Evolutionary conservation across 179 eudicot species (phyloP).

Genomic region (Spinacia oleracea): DNA sequence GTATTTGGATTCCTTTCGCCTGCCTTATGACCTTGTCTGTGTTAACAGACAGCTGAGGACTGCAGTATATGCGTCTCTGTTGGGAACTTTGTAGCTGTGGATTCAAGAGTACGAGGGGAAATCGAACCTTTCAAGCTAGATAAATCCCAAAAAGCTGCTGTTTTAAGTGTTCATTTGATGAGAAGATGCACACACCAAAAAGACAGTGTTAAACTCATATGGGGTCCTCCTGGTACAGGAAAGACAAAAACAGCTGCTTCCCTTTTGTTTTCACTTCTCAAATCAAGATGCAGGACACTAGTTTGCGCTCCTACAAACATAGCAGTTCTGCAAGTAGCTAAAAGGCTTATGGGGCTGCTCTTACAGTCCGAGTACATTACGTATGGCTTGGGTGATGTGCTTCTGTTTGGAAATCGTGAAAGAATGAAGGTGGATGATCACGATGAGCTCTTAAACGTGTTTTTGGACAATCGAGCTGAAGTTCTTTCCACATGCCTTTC

Average conservation of each 20-base stretch:
- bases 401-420: slow-evolving; percentile 67
- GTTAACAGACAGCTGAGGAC: slow-evolving; percentile 36
- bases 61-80: slow-evolving; percentile 29
- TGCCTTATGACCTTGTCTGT: not conserved
- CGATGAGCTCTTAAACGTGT: slow-evolving; percentile 46
- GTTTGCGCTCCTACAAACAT: slow-evolving; percentile 80
- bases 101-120: not conserved
- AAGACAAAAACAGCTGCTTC: slow-evolving; percentile 64
- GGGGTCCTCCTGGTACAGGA: slow-evolving; percentile 91
- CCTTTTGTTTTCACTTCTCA: slow-evolving; percentile 36
- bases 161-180: slow-evolving; percentile 44
- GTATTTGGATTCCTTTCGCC: not conserved
- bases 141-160: slow-evolving; percentile 52
- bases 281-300: slow-evolving; percentile 53
- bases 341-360: slow-evolving; percentile 41
- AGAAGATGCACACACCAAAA: slow-evolving; percentile 42
- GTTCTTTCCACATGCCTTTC: slow-evolving; percentile 42
- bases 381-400: slow-evolving; percentile 64
- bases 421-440: slow-evolving; percentile 62
- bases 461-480: slow-evolving; percentile 46
- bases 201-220: slow-evolving; percentile 50
- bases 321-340: slow-evolving; percentile 53
- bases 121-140: slow-evolving; percentile 39
- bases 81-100: slow-evolving; percentile 14
- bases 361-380: slow-evolving; percentile 29